phyloP scores from a whole-genome alignment of 2,329 filamentous ascomycete genomes.

The Pestalotiopsis sp. region DNA sequence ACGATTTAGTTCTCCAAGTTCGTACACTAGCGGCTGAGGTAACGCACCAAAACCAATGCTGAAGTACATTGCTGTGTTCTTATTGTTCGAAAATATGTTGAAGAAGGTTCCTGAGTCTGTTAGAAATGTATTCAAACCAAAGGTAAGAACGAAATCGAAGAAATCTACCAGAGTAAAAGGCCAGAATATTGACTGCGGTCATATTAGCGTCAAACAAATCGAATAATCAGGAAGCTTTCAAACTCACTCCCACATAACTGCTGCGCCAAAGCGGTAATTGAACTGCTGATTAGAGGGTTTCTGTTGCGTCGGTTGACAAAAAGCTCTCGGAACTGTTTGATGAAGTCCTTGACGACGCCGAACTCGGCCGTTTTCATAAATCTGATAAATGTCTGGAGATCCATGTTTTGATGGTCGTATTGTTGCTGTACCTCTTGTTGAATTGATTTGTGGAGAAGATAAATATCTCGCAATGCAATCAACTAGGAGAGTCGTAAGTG shows the following conservation, averaged over 20 bases:
- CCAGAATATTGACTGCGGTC: conserved; percentile 39
- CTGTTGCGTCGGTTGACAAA: conserved; percentile 25
- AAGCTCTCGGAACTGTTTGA: conserved; percentile 16
- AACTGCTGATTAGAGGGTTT: conserved; percentile 33
- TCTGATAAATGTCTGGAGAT: neutral
- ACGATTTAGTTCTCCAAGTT: neutral
- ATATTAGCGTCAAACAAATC: conserved; percentile 21
- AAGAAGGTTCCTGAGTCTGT: conserved; percentile 23
- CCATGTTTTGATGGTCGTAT: neutral
- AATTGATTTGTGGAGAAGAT: conserved; percentile 33
- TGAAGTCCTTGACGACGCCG: neutral
- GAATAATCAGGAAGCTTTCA: conserved; percentile 39
- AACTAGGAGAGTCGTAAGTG: conserved; percentile 23
- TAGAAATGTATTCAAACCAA: neutral
- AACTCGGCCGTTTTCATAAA: neutral
- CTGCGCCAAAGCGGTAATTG: conserved; percentile 32
- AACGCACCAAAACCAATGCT: conserved; percentile 31
- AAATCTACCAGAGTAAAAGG: conserved; percentile 45
- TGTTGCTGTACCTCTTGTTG: conserved; percentile 12
- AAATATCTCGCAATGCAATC: conserved; percentile 40
- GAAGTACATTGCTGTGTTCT: conserved; percentile 30
- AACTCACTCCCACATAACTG: conserved; percentile 36
- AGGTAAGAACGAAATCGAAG: neutral
- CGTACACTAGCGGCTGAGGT: neutral
- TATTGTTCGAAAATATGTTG: neutral